Evolutionary conservation across 2,329 filamentous ascomycete species (phyloP).

Genomic region (Truncatella angustata): DNA sequence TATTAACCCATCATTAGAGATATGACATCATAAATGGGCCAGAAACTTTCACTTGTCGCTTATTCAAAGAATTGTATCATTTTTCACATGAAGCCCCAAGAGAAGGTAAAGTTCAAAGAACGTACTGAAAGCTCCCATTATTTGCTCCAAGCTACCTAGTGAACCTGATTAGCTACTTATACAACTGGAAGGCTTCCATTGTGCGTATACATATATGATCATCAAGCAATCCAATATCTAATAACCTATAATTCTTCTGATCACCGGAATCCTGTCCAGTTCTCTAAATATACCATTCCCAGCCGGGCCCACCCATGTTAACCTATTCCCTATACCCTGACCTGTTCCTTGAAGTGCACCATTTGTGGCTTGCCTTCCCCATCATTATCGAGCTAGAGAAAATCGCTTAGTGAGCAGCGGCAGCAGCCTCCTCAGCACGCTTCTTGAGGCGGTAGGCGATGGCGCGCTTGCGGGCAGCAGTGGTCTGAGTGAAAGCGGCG

Average conservation of each 20-base stretch:
- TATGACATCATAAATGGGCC: background rate
- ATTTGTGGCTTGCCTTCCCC: background rate
- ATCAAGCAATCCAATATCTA: constrained; percentile 4
- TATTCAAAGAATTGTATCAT: no score
- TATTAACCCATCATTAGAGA: background rate
- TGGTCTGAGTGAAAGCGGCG: constrained; percentile 61
- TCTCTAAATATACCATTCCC: background rate
- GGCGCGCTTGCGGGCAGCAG: constrained; percentile 59
- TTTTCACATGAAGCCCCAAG: no score
- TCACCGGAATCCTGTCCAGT: constrained; percentile 1
- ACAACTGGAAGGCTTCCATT: background rate
- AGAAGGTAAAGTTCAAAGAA: background rate
- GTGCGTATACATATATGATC: constrained; percentile 4
- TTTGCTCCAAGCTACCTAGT: background rate
- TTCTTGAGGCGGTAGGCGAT: constrained; percentile 50
- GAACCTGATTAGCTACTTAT: background rate
- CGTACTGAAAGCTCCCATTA: background rate
- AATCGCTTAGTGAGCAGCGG: constrained; percentile 8
- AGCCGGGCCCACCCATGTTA: background rate
- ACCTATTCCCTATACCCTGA: background rate
- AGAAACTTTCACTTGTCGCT: no score
- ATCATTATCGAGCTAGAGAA: background rate
- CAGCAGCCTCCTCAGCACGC: constrained; percentile 22
- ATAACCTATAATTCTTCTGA: constrained; percentile 1
- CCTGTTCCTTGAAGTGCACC: background rate